Percentiles rank a stretch among this genome's conserved stretches.
Conservation (phyloP, 495 filamentous ascomycete species). For the Friedmanniomyces simplex region DNA sequence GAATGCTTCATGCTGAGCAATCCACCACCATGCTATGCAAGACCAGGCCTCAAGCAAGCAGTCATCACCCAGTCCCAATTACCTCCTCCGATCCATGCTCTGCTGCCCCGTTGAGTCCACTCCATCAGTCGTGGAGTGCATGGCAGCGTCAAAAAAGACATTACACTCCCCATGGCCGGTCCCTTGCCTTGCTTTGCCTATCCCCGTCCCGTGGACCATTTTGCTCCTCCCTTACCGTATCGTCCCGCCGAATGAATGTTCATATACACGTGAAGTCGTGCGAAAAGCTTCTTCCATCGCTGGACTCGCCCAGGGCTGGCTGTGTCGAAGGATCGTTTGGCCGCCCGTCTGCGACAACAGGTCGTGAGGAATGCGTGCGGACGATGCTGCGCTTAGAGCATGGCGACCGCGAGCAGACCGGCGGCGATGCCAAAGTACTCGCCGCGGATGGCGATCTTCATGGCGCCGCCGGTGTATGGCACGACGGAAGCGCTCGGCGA, state of each 20-base stretch:
- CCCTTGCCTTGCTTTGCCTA: neutral
- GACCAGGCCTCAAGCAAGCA: neutral
- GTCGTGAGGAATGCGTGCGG: neutral
- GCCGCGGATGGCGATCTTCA: slow-evolving; percentile 15
- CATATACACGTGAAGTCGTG: slow-evolving; percentile 1
- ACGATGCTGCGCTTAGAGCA: slow-evolving; percentile 14
- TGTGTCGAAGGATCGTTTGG: neutral
- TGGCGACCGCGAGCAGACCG: slow-evolving; percentile 20
- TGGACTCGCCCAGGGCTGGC: neutral
- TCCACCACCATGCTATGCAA: slow-evolving; percentile 1
- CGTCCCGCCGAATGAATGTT: neutral
- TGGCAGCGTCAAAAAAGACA: neutral
- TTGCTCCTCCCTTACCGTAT: neutral
- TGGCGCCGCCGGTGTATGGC: slow-evolving; percentile 12
- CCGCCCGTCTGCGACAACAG: neutral
- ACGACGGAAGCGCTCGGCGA: neutral
- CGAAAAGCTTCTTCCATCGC: neutral
- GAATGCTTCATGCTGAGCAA: neutral
- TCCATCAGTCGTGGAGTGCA: neutral
- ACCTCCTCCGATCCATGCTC: neutral
- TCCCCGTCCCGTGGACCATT: neutral
- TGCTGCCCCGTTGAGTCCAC: neutral
- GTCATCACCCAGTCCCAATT: neutral
- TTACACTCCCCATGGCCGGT: too few relatives aligned
- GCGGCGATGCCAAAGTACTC: slow-evolving; percentile 19